Conservation (phyloP, 2,329 filamentous ascomycete species). For the Sporothrix brunneoviolacea region DNA sequence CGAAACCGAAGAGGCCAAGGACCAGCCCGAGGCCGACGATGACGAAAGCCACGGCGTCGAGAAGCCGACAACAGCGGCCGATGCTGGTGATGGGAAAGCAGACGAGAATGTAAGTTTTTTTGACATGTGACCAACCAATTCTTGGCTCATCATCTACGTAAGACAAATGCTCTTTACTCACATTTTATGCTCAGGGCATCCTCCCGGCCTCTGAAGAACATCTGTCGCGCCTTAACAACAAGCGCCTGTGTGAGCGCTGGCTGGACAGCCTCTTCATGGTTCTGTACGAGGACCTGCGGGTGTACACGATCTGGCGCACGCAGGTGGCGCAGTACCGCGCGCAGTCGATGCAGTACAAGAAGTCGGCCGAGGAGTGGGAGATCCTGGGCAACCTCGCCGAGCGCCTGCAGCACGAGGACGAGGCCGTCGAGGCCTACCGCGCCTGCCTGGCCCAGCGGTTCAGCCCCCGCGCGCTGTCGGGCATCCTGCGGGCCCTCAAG, state of each 20-base stretch:
- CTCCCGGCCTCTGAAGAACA: constrained; percentile 54
- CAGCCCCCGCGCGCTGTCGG: constrained; percentile 84
- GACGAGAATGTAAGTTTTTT: constrained; percentile 65
- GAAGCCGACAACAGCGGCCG: constrained; percentile 72
- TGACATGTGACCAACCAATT: no score
- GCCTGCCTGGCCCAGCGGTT: constrained; percentile 83
- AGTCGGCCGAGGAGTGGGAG: constrained; percentile 96
- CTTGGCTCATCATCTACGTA: no score
- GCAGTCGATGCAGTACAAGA: constrained; percentile 92
- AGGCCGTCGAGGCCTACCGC: constrained; percentile 88
- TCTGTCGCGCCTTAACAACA: constrained; percentile 91
- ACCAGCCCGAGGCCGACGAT: background rate
- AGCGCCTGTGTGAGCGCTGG: constrained; percentile 95
- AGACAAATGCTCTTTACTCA: background rate
- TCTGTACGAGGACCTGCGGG: constrained; percentile 91
- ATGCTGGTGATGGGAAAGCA: constrained; percentile 69
- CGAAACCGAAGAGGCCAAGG: constrained; percentile 14
- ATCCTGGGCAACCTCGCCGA: constrained; percentile 90
- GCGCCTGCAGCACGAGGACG: constrained; percentile 83
- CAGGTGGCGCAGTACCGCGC: constrained; percentile 94
- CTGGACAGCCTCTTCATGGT: constrained; percentile 99
- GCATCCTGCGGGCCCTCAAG: constrained; percentile 75
- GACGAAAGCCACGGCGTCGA: constrained; percentile 48
- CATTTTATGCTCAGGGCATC: constrained; percentile 40
- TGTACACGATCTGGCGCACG: constrained; percentile 98